Base-by-base conservation (phyloP, 176 grass and related monocot species). In the Dendrocalamus sinicus region DNA sequence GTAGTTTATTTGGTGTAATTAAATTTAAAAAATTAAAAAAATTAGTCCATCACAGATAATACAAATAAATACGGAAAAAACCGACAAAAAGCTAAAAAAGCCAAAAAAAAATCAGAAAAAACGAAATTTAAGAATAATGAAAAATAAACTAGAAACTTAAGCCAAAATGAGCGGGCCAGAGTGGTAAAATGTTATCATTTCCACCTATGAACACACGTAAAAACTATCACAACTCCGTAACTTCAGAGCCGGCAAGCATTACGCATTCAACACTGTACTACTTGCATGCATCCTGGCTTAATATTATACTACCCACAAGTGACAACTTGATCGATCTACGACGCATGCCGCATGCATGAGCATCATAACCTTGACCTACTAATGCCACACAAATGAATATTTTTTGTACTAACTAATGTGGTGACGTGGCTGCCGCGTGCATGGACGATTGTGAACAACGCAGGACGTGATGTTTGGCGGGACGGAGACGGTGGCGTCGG, bases 401-500 rank as follows among this genome's bases (percentile, higher is more conserved):
- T 86, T 8, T 13, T 30, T 70, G 12, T 50, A 79, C 35, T 7
- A 68, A 59, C 63, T 32, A 41, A 66, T 76, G 48, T 52, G 69
- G 24, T 63, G 60, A 68, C 20, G 22, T 72, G 43, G 65, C n/a
- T 77, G 24, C 28, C 35, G 17, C 28, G 4, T 81, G 17, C n/a
- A 14, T 72, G 20, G 28, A n/a, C 1, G 32, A 16, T 54, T 16
- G 52, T 54, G 52, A 54, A 54, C 22, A 19, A 32, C 47, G 58
- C 82, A 98, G 96, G 96, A 98, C 73, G 88, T 95, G 86, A 98
- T 98, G 96, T 98, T 98, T 28, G 96, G 96, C 8, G 96, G 96
- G 69, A 98, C 96, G 58, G 96, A 98, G 86, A 98, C 96, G 51
- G 96, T 95, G 72, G 96, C 96, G 22, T 89, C 91, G 11, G 91